Evolutionary conservation across 2,329 filamentous ascomycete genomes (phyloP).

Genomic region (Tolypocladium cylindrosporum): DNA sequence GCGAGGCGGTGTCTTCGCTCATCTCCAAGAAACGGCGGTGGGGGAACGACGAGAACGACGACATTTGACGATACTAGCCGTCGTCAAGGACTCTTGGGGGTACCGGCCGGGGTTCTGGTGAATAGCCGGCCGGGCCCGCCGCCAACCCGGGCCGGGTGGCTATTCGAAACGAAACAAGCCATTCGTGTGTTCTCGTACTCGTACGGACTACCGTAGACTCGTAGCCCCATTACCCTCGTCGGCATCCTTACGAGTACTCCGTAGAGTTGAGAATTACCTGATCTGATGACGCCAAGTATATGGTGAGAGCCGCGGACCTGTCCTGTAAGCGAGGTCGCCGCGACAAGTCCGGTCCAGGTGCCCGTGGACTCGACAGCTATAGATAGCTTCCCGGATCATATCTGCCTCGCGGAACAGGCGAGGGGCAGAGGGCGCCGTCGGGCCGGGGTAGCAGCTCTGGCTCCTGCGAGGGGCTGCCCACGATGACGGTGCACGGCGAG

Average conservation of each 20-base stretch:
- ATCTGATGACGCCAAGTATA: background rate
- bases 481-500: background rate
- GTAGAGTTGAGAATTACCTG: background rate
- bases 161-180: background rate
- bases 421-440: background rate
- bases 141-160: background rate
- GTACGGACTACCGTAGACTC: background rate
- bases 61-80: background rate
- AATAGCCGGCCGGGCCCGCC: background rate
- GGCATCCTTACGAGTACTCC: background rate
- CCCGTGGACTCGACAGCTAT: background rate
- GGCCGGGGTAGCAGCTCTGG: background rate
- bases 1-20: background rate
- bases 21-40: background rate
- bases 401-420: background rate
- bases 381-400: too few species aligned
- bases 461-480: background rate
- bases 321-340: background rate
- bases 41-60: background rate
- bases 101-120: background rate
- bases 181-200: background rate
- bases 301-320: background rate
- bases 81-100: background rate
- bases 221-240: background rate
- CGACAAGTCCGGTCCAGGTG: background rate